Base-by-base conservation (phyloP, 768 basidiomycete species). In the Phaffia australis region DNA sequence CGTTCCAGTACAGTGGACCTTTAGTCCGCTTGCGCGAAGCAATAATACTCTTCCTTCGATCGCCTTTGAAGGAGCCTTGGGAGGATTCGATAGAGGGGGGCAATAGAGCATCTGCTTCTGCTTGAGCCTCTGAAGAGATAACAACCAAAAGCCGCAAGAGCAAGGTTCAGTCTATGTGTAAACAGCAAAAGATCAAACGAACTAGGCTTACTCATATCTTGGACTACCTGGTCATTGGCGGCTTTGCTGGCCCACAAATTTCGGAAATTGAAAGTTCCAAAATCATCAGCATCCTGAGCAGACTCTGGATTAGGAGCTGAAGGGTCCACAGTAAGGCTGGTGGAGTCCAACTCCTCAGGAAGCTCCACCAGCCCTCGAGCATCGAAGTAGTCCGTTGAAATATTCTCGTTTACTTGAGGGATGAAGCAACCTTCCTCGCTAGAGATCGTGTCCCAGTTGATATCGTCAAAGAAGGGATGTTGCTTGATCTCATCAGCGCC, bases 301-400 rank as follows among this genome's bases (percentile, higher is more conserved):
- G 35, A 42, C 4, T 42, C 35, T 42, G 35, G 11, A 42, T 42
- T 42, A 8, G 81, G 79, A 21, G 25, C 56, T 15, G 54, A 3
- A 47, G 69, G 52, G 48, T 72, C 70, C 69, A 56, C 60, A 42
- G 64, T 60, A 60, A 29, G 65, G 60, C 63, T 69, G 32, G 50
- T 71, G 25, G 70, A 69, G 52, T 68, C 71, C 49, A 77, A 76
- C 19, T 79, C 71, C 65, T 74, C 81, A 80, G 66, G 75, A 77
- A 70, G 50, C 29, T 69, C 67, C 35, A 55, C 49, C n/a, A 69
- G 56, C 3, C 95, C 95, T 54, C 95, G 85, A 69, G 92, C 84
- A 78, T 99, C 95, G 73, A 99, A 99, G 78, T 99, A 99, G 76
- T 99, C 95, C n/a, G 95, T 99, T 25, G 91, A 94, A 78, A 97